Conservation (phyloP, 495 filamentous ascomycete species). For the Pseudotulostoma volvatum region DNA sequence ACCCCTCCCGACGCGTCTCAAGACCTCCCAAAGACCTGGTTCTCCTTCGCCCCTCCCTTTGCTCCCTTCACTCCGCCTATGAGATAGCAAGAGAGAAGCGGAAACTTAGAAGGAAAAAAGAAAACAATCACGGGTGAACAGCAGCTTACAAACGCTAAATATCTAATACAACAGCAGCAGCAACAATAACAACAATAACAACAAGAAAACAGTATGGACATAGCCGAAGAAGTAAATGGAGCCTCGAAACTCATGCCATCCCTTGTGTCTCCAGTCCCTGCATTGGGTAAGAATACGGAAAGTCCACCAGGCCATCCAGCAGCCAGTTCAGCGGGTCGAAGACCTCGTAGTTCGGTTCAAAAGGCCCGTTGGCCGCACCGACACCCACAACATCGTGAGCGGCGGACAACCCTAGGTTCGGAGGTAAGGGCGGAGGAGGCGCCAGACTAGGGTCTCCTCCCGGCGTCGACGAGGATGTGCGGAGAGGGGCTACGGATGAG, state of each 20-base stretch:
- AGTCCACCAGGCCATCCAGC: constrained; percentile 67
- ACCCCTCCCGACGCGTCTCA: too few species aligned
- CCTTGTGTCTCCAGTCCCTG: constrained; percentile 26
- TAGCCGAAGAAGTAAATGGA: too few species aligned
- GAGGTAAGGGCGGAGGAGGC: constrained; percentile 25
- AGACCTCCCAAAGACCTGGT: too few species aligned
- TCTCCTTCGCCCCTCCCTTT: too few species aligned
- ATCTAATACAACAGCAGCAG: too few species aligned
- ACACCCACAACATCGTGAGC: constrained; percentile 22
- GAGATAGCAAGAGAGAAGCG: too few species aligned
- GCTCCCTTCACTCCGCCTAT: too few species aligned
- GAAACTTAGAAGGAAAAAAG: too few species aligned
- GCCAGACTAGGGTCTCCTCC: constrained; percentile 33
- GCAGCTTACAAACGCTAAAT: too few species aligned
- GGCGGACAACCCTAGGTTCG: constrained; percentile 17
- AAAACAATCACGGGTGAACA: too few species aligned
- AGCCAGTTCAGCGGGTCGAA: constrained; percentile 88
- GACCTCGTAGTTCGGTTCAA: constrained; percentile 57
- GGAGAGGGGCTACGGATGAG: constrained; percentile 29
- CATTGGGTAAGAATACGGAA: constrained; percentile 43
- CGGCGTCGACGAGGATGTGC: constrained; percentile 20
- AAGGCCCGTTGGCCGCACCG: constrained; percentile 33
- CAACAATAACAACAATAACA: too few species aligned
- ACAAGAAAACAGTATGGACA: too few species aligned
- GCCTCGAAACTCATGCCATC: constrained; percentile 17